A percentile compares a stretch with the other conserved stretches of the same genome.
phyloP scores from a whole-genome alignment of 805 yeast genomes.

The Pichia paraexigua region DNA sequence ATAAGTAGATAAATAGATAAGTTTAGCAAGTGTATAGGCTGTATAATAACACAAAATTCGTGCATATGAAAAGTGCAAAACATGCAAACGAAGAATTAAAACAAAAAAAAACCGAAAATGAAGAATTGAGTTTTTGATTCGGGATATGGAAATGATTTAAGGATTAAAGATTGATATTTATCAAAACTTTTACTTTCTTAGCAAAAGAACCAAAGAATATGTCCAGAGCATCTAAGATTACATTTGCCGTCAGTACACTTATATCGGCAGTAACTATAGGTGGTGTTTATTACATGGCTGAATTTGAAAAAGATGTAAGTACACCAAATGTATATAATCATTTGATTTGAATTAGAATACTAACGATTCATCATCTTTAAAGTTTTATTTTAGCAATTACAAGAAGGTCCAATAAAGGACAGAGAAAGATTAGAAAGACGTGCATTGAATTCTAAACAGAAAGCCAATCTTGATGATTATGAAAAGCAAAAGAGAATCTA shows the following conservation, averaged over 20 bases:
- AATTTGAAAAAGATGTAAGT: slow-evolving; percentile 54
- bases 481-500: slow-evolving; percentile 53
- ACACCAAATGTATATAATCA: neutral
- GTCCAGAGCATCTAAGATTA: slow-evolving; percentile 77
- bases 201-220: slow-evolving; percentile 28
- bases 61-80: neutral
- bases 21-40: neutral
- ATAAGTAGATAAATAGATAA: no score
- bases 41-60: neutral
- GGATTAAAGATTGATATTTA: no score
- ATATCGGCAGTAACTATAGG: slow-evolving; percentile 52
- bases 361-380: neutral
- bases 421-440: slow-evolving; percentile 53
- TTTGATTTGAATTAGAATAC: neutral
- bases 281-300: slow-evolving; percentile 66
- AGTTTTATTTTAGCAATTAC: slow-evolving; percentile 39
- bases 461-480: slow-evolving; percentile 59
- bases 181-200: no score
- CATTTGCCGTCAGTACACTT: slow-evolving; percentile 51
- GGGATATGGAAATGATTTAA: neutral
- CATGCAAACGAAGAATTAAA: no score
- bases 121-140: neutral
- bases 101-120: no score
- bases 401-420: slow-evolving; percentile 81
- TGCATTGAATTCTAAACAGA: slow-evolving; percentile 30